These are phyloP conservation scores for Trichoderma aggressivum DNA, from an alignment of 2,329 filamentous ascomycete species.

Conservation along the genomic window DNA sequence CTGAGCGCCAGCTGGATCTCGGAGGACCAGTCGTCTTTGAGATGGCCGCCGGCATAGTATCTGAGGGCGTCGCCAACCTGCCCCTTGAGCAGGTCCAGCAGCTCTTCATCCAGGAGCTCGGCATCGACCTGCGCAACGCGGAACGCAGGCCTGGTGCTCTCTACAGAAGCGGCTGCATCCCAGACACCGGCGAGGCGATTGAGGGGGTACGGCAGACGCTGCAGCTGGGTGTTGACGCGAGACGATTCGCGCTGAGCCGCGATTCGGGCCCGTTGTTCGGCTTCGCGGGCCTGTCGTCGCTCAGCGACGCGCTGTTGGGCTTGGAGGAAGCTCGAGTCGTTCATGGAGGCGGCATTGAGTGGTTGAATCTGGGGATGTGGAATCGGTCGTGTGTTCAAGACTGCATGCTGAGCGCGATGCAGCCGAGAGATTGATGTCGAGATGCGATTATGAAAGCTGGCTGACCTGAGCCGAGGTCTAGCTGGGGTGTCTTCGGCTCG, in stretches of 20 bases:
- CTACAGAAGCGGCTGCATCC: constrained; percentile 68
- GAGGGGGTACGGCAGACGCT: constrained; percentile 60
- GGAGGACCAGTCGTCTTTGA: constrained; percentile 81
- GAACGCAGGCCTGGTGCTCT: constrained; percentile 80
- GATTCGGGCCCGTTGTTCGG: constrained; percentile 56
- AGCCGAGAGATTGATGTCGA: neutral
- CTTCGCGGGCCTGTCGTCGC: constrained; percentile 73
- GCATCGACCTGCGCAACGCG: constrained; percentile 95
- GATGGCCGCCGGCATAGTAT: constrained; percentile 70
- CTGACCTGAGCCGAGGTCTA: constrained; percentile 17
- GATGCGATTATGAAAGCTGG: constrained; percentile 7
- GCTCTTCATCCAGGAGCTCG: constrained; percentile 89
- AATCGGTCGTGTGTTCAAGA: neutral
- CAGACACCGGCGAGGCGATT: constrained; percentile 59
- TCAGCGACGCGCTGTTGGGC: constrained; percentile 84
- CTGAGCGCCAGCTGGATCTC: constrained; percentile 79
- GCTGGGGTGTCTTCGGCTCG: constrained; percentile 18
- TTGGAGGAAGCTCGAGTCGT: constrained; percentile 70
- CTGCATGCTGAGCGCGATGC: neutral
- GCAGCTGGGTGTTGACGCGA: constrained; percentile 52
- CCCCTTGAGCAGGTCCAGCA: constrained; percentile 77
- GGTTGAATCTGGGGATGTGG: neutral
- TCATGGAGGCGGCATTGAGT: constrained; percentile 41
- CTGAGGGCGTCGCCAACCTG: constrained; percentile 87
- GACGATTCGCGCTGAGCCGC: constrained; percentile 50